Conservation (phyloP, 1,284 basidiomycete genomes). For the Porogramme epimiltina region DNA sequence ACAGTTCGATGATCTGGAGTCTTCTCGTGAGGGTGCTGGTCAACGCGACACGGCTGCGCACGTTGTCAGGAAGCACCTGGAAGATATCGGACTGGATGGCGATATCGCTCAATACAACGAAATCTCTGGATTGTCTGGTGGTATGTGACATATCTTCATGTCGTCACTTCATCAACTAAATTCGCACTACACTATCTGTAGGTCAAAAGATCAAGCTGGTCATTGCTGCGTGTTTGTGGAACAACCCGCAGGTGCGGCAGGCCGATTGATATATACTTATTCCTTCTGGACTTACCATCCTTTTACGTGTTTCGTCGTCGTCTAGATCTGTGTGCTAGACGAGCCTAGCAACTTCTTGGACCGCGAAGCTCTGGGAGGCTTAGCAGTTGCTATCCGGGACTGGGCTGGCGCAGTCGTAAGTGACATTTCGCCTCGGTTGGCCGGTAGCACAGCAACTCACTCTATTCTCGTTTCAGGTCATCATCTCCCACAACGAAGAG, state of each 20-base stretch:
- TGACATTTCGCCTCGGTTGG: constrained; percentile 6
- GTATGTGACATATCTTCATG: constrained; percentile 36
- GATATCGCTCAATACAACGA: constrained; percentile 98
- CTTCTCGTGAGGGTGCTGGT: constrained; percentile 92
- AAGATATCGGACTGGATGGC: constrained; percentile 95
- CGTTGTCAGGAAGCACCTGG: constrained; percentile 86
- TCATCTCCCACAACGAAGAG: constrained; percentile 96
- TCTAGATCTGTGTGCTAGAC: constrained; percentile 76
- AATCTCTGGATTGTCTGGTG: constrained; percentile 88
- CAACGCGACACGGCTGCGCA: constrained; percentile 81
- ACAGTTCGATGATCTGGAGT: constrained; percentile 97
- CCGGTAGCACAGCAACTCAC: constrained; percentile 15
- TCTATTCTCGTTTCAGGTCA: constrained; percentile 55
- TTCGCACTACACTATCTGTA: constrained; percentile 23
- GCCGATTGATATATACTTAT: neutral
- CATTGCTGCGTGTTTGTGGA: constrained; percentile 94
- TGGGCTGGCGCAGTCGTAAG: constrained; percentile 94
- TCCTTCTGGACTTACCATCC: constrained; percentile 1
- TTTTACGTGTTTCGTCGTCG: neutral
- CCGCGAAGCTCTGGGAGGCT: constrained; percentile 85
- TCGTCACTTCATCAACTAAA: too few relatives aligned
- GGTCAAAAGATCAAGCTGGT: constrained; percentile 98
- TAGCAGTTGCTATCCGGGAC: constrained; percentile 94
- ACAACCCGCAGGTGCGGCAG: constrained; percentile 80
- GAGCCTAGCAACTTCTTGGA: constrained; percentile 99